phyloP scores from a whole-genome alignment of 1,139 yeast genomes.

The Yamadazyma diddensiae region DNA sequence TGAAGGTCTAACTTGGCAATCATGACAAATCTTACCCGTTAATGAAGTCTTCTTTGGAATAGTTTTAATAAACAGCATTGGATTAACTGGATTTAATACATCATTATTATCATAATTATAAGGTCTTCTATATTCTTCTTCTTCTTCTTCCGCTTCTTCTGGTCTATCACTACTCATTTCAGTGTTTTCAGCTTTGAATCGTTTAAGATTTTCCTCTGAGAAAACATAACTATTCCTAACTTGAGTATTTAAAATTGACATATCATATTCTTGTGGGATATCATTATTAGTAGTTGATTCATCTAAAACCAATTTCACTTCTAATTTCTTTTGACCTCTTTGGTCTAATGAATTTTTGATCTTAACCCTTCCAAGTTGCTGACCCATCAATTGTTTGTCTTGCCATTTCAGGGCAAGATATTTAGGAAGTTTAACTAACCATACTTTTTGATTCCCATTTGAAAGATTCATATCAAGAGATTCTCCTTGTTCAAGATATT shows the following conservation, averaged over 20 bases:
- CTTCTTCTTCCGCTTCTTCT: constrained; percentile 13
- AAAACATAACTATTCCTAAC: constrained; percentile 88
- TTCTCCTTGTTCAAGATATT: constrained; percentile 52
- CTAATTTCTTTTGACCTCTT: constrained; percentile 37
- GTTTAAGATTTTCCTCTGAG: constrained; percentile 78
- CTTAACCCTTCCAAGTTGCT: constrained; percentile 77
- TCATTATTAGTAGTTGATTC: constrained; percentile 31
- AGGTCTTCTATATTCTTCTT: constrained; percentile 12
- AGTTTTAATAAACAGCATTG: constrained; percentile 71
- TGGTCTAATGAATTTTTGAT: constrained; percentile 45
- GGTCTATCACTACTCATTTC: constrained; percentile 15
- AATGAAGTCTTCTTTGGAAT: constrained; percentile 84
- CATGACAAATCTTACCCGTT: constrained; percentile 87
- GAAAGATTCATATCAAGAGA: constrained; percentile 60
- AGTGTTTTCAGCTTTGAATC: constrained; percentile 50
- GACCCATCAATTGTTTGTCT: constrained; percentile 61
- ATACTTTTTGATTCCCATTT: constrained; percentile 63
- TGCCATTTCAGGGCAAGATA: constrained; percentile 84
- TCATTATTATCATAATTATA: constrained; percentile 12
- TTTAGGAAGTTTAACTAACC: constrained; percentile 90
- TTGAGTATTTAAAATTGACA: constrained; percentile 70
- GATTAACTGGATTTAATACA: constrained; percentile 33
- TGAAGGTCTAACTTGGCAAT: constrained; percentile 84
- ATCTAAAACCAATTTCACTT: constrained; percentile 58
- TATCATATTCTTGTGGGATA: constrained; percentile 83